These are phyloP conservation scores for Alloteropsis angusta DNA, from an alignment of 202 grass and related monocot genomes.

Conservation along the genomic window DNA sequence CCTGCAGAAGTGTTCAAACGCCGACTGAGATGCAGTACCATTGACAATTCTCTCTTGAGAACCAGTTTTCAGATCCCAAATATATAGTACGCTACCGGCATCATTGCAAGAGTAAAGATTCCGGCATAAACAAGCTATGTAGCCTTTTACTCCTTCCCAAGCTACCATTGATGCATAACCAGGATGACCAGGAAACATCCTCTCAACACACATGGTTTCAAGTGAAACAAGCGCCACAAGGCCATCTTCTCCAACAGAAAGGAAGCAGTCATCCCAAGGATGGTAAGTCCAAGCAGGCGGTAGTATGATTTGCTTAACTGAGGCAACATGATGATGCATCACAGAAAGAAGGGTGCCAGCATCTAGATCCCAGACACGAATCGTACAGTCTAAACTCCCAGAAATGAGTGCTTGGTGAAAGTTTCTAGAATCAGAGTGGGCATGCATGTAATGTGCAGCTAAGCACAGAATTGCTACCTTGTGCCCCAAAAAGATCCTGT, in stretches of 20 bases:
- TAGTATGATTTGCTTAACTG: slow-evolving; percentile 76
- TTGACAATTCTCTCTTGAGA: slow-evolving; percentile 61
- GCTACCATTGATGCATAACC: slow-evolving; percentile 75
- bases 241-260: slow-evolving; percentile 84
- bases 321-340: slow-evolving; percentile 79
- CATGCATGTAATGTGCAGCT: slow-evolving; percentile 69
- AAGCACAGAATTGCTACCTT: slow-evolving; percentile 82
- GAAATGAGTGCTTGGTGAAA: slow-evolving; percentile 65
- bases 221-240: slow-evolving; percentile 85
- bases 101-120: slow-evolving; percentile 56
- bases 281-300: slow-evolving; percentile 55
- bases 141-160: slow-evolving; percentile 87
- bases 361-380: slow-evolving; percentile 78
- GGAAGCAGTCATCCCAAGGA: slow-evolving; percentile 86
- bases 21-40: slow-evolving; percentile 64
- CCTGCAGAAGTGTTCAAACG: slow-evolving; percentile 86
- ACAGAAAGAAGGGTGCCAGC: slow-evolving; percentile 54
- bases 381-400: slow-evolving; percentile 66
- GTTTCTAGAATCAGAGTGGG: slow-evolving; percentile 24
- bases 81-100: slow-evolving; percentile 53
- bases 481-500: slow-evolving; percentile 75
- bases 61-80: slow-evolving; percentile 95
- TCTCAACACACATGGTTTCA: slow-evolving; percentile 76
- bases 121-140: slow-evolving; percentile 82
- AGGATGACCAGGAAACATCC: slow-evolving; percentile 86